phyloP scores from a whole-genome alignment of 1,139 yeast species.

The Yamadazyma diospyri region DNA sequence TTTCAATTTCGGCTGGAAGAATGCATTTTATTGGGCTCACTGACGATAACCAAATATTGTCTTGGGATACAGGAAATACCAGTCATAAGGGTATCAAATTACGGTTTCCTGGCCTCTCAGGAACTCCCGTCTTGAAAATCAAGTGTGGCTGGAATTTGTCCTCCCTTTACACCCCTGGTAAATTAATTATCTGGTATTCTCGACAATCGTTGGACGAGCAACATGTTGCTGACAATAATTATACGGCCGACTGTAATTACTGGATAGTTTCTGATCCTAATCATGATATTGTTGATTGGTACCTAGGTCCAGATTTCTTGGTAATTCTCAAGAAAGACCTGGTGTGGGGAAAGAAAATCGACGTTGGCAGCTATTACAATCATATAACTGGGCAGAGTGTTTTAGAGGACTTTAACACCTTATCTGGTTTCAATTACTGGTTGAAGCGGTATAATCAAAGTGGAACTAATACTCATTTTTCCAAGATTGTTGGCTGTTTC shows the following conservation, averaged over 20 bases:
- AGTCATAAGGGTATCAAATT: conserved; percentile 46
- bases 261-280: conserved; percentile 31
- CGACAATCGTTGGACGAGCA: conserved; percentile 26
- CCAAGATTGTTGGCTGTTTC: conserved; percentile 49
- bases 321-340: conserved; percentile 49
- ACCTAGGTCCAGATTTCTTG: conserved; percentile 51
- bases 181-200: conserved; percentile 59
- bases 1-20: conserved; percentile 61
- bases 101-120: conserved; percentile 27
- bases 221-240: conserved; percentile 17
- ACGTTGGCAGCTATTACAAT: conserved; percentile 12
- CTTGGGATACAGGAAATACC: conserved; percentile 58
- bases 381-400: conserved; percentile 10
- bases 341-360: conserved; percentile 15
- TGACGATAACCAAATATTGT: conserved; percentile 46
- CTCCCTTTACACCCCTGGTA: conserved; percentile 49
- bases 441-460: conserved; percentile 17
- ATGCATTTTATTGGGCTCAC: conserved; percentile 65
- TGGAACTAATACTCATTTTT: conserved; percentile 25
- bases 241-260: conserved; percentile 32
- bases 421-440: conserved; percentile 29
- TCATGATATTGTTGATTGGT: conserved; percentile 49
- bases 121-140: conserved; percentile 36
- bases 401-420: conserved; percentile 10
- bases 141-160: conserved; percentile 71